These are phyloP conservation scores for Scalesia atractyloides DNA, from an alignment of 129 eudicot genomes.

Conservation along the genomic window DNA sequence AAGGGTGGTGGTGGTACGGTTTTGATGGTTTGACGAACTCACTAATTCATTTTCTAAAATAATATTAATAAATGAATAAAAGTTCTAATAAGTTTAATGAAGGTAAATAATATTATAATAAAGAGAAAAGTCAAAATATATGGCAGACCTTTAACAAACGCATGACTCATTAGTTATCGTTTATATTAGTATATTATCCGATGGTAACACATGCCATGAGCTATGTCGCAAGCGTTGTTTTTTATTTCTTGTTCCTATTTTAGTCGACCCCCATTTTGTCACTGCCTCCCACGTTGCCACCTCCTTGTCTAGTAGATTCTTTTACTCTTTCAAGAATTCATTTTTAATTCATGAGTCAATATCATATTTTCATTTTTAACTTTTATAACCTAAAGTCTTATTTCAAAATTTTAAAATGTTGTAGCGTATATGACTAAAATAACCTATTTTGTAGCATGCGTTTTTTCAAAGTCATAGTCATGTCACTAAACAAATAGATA, in stretches of 20 bases:
- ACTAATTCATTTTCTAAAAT: too few relatives aligned
- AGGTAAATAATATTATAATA: too few relatives aligned
- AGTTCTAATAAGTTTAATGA: too few relatives aligned
- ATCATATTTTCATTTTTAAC: background rate
- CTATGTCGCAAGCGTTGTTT: background rate
- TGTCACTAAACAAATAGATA: too few relatives aligned
- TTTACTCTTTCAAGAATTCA: background rate
- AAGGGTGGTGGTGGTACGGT: too few relatives aligned
- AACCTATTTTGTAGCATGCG: too few relatives aligned
- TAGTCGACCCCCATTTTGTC: constrained; percentile 7
- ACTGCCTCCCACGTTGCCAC: background rate
- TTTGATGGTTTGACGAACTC: too few relatives aligned
- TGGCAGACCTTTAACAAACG: background rate
- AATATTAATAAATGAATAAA: too few relatives aligned
- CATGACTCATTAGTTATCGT: background rate
- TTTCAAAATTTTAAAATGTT: background rate
- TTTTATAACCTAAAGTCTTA: background rate
- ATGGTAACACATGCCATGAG: background rate
- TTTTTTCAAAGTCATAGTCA: too few relatives aligned
- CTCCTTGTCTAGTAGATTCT: background rate
- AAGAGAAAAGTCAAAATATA: too few relatives aligned
- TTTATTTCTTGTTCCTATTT: background rate
- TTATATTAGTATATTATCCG: background rate
- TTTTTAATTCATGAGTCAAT: background rate
- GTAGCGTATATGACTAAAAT: background rate